phyloP scores from a whole-genome alignment of 768 basidiomycete species.

The Collybia mongolica region DNA sequence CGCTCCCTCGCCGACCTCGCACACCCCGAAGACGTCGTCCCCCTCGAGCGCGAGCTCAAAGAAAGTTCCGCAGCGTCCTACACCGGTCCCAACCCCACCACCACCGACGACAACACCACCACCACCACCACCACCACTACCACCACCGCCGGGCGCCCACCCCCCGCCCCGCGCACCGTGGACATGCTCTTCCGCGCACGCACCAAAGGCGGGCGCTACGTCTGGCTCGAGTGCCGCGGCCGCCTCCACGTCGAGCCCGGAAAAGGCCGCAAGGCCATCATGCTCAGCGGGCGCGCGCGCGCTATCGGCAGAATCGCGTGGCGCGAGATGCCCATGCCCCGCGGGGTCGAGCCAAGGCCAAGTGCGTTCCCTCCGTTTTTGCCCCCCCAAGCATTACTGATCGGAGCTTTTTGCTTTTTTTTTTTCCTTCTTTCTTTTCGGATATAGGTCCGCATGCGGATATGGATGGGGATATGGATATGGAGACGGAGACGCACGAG shows the following conservation, averaged over 20 bases:
- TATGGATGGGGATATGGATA: too few species aligned
- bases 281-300: constrained; percentile 79
- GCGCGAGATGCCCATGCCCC: constrained; percentile 49
- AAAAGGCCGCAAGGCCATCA: constrained; percentile 92
- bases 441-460: too few species aligned
- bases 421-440: too few species aligned
- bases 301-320: constrained; percentile 65
- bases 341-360: too few species aligned
- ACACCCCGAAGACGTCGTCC: constrained; percentile 88
- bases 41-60: constrained; percentile 89
- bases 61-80: constrained; percentile 45
- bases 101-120: not conserved
- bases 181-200: constrained; percentile 85
- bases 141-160: constrained; percentile 7
- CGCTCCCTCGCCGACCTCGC: constrained; percentile 78
- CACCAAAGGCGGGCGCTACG: constrained; percentile 61
- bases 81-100: constrained; percentile 14
- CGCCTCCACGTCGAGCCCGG: constrained; percentile 89
- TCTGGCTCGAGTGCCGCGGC: constrained; percentile 93
- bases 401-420: too few species aligned
- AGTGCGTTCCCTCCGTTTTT: too few species aligned
- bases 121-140: not conserved
- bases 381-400: too few species aligned
- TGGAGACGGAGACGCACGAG: too few species aligned
- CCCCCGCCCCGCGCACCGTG: constrained; percentile 50